Base-by-base conservation (phyloP, 2,329 filamentous ascomycete species). In the Alternaria hordeiaustralica region DNA sequence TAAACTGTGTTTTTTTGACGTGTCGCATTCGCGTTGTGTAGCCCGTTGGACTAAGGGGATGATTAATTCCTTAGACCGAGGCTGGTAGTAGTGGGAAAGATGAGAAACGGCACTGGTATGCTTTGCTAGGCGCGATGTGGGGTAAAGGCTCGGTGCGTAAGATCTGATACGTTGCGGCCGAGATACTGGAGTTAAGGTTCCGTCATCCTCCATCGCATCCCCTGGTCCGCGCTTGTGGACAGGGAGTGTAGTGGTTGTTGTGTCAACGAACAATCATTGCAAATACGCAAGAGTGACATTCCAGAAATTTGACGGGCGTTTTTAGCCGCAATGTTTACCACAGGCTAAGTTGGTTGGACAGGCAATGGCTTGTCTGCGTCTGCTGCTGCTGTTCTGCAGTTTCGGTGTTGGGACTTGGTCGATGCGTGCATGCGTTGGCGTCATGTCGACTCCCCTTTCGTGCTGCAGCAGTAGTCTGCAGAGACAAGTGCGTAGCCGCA, bases 351-450 rank as follows among this genome's bases (percentile, higher is more conserved):
- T 72, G 69, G 70, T 57, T 65, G 56, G 61, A 23, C 44, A 36
- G 50, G 13, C 44, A 28, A 55, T 41, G 33, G 36, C 36, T 62
- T 62, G 54, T 63, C 58, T 54, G 21, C 45, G 49, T 53, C 58
- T 58, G 53, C 47, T 41, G 36, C 33, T 36, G 30, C 33, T 41
- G 36, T 6, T 41, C 36, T 41, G 36, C 36, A 41, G 36, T 60
- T 50, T 55, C 57, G 49, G 28, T 58, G 66, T 62, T 61, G 62
- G 59, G 59, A 62, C 64, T 59, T 72, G 69, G 68, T 65, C 72
- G 64, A 69, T 69, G 69, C 70, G 71, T 71, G 66, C 69, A 70
- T 70, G 70, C 72, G 66, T 73, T 68, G 68, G 68, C 67, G 67
- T 71, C 66, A 68, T 73, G 69, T 72, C 67, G 69, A 64, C 58